Evolutionary conservation across 345 rosid genomes (phyloP).

Genomic region (Arabis alpina): DNA sequence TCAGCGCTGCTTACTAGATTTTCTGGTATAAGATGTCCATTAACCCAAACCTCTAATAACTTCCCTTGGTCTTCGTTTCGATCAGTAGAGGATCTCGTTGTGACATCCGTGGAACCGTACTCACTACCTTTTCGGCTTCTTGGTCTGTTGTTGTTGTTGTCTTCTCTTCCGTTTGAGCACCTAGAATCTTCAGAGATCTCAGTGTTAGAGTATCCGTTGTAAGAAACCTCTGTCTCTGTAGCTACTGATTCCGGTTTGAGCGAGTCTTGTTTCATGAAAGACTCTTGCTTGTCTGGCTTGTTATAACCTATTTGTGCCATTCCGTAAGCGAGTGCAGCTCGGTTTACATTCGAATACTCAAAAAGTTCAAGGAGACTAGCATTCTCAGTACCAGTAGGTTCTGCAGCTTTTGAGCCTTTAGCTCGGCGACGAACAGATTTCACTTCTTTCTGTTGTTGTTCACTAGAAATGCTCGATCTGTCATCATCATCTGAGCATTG

Average conservation of each 20-base stretch:
- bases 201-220: slow-evolving; percentile 46
- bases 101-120: slow-evolving; percentile 47
- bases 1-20: slow-evolving; percentile 58
- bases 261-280: slow-evolving; percentile 45
- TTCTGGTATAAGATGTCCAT: slow-evolving; percentile 61
- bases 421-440: slow-evolving; percentile 39
- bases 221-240: slow-evolving; percentile 57
- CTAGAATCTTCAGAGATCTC: slow-evolving; percentile 53
- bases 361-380: slow-evolving; percentile 43
- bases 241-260: slow-evolving; percentile 46
- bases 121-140: slow-evolving; percentile 46
- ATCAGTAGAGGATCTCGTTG: slow-evolving; percentile 50
- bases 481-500: slow-evolving; percentile 43
- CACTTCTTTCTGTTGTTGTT: slow-evolving; percentile 27
- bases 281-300: slow-evolving; percentile 40
- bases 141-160: slow-evolving; percentile 43
- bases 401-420: slow-evolving; percentile 22
- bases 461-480: slow-evolving; percentile 35
- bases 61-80: slow-evolving; percentile 39
- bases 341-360: slow-evolving; percentile 43
- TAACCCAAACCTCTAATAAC: slow-evolving; percentile 52
- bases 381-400: slow-evolving; percentile 22
- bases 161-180: slow-evolving; percentile 50
- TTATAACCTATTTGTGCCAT: slow-evolving; percentile 39
- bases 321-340: slow-evolving; percentile 44